A percentile compares a stretch with the other conserved stretches of the same genome.
Conservation (phyloP, 345 rosid genomes). For the Syzygium oleosum region DNA sequence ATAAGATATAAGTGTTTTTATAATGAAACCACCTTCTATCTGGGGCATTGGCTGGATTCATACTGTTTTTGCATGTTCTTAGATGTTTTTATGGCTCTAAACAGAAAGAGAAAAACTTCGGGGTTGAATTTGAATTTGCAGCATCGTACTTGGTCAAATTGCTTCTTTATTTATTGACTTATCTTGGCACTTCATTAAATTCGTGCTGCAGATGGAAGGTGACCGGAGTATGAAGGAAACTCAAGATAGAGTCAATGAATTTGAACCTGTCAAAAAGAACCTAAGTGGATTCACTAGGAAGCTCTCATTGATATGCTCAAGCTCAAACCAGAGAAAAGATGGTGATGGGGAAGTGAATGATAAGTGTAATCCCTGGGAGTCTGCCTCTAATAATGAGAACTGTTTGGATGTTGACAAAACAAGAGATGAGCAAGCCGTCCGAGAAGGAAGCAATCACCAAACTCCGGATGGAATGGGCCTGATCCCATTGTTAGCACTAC, state of each 20-base stretch:
- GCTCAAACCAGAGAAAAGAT: conserved; percentile 8
- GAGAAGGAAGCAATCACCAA: background rate
- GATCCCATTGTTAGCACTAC: background rate
- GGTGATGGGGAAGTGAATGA: conserved; percentile 9
- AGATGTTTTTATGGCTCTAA: background rate
- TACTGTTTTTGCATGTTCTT: background rate
- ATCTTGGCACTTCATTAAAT: background rate
- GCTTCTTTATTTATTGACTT: background rate
- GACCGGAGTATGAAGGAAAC: conserved; percentile 8
- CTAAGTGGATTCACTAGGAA: conserved; percentile 15
- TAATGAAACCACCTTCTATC: background rate
- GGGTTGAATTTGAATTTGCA: background rate
- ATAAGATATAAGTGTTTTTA: background rate
- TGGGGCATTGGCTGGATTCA: background rate
- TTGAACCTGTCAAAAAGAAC: conserved; percentile 13
- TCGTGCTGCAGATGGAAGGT: conserved; percentile 27
- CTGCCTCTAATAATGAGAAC: background rate
- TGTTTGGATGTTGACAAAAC: conserved; percentile 6
- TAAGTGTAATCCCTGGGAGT: background rate
- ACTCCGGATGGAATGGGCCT: background rate
- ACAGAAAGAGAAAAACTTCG: background rate
- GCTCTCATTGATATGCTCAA: conserved; percentile 27
- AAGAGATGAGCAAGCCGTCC: background rate
- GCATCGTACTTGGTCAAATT: background rate
- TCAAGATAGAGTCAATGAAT: conserved; percentile 12